A percentile compares a stretch with the other conserved stretches of the same genome.
Conservation (phyloP, 768 basidiomycete genomes). For the Collybia sordida region DNA sequence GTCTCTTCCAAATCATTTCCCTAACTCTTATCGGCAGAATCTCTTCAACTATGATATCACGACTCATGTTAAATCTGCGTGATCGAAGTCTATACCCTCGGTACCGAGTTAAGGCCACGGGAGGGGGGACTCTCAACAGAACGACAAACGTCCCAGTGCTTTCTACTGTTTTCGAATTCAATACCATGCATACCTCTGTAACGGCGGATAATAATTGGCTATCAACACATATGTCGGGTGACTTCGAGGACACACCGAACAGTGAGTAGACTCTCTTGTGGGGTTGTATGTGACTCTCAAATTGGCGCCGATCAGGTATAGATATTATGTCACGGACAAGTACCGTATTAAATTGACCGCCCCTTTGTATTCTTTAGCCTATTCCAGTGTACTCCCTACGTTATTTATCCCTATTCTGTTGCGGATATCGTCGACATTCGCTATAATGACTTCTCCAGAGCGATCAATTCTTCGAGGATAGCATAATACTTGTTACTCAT, state of each 20-base stretch:
- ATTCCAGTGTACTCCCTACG: background rate
- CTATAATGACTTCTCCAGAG: constrained; percentile 39
- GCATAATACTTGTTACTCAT: constrained; percentile 37
- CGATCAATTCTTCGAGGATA: constrained; percentile 44
- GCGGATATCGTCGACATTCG: background rate
- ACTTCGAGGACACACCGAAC: background rate
- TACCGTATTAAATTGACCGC: too few species aligned
- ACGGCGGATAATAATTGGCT: background rate
- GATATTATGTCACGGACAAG: constrained; percentile 1
- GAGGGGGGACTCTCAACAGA: background rate
- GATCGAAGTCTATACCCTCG: constrained; percentile 20
- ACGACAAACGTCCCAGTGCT: constrained; percentile 14
- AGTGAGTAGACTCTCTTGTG: background rate
- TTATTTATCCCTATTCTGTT: background rate
- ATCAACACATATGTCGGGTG: background rate
- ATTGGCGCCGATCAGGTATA: background rate
- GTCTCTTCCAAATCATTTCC: background rate
- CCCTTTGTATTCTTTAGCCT: background rate
- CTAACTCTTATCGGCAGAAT: constrained; percentile 14
- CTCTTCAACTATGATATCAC: constrained; percentile 29
- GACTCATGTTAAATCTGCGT: constrained; percentile 31
- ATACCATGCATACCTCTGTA: constrained; percentile 5
- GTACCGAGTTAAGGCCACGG: background rate
- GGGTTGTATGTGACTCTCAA: background rate
- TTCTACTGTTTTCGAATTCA: constrained; percentile 16